Base-by-base conservation (phyloP, 306 rosid species). In the Vicia sativa region DNA sequence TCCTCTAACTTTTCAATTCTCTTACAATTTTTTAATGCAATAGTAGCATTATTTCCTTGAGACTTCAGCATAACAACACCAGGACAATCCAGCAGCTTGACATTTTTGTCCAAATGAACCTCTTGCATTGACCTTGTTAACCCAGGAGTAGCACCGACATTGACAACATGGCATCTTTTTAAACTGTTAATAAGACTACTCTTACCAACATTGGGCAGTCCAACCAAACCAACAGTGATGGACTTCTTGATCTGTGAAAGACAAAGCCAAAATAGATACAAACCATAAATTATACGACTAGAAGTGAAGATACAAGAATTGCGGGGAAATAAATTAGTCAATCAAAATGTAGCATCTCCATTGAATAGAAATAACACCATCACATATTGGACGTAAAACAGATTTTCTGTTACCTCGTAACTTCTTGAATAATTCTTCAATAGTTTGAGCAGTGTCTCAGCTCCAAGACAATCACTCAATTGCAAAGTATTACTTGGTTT, bases 341-440 rank as follows among this genome's bases (percentile, higher is more conserved):
- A n/a, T n/a, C n/a, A n/a, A n/a, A n/a, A n/a, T n/a, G n/a, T n/a
- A n/a, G n/a, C n/a, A n/a, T n/a, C n/a, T n/a, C n/a, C n/a, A n/a
- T n/a, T n/a, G n/a, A n/a, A n/a, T n/a, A n/a, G n/a, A n/a, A n/a
- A n/a, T n/a, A n/a, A n/a, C n/a, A n/a, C n/a, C n/a, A n/a, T n/a
- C n/a, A n/a, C n/a, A n/a, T n/a, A n/a, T 21, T 21, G 23, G 23
- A 21, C 23, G 2, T 5, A 23, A 23, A 49, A 35, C 6, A 6
- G 23, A 13, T 37, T 9, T 23, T 57, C 9, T 37, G 12, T 37
- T 80, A 95, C 99, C 92, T 90, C 97, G 11, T 95, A 84, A 59
- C 99, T 95, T 87, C 99, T 85, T 14, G 97, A 87, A 81, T 90
- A 95, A 78, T 90, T 90, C 89, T 90, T 95, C 83, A 95, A 79